Evolutionary conservation across 2,329 filamentous ascomycete species (phyloP), one percentile per base, ranked within the genome.

Genomic region (Chlorencoelia australis): DNA sequence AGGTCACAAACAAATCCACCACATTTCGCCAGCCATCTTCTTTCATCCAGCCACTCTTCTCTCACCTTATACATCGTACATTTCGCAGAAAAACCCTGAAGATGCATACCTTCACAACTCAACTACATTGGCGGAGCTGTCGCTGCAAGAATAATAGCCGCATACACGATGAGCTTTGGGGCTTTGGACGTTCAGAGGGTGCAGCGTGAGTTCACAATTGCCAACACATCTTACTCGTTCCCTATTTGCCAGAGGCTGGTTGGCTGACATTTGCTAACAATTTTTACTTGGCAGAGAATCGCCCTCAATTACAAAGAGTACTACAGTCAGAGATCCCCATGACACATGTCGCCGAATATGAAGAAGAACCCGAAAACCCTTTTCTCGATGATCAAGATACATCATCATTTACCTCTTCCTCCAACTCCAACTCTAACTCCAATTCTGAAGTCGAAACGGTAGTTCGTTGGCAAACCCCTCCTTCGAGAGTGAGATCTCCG

Each of bases 101-200:
- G 41, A 55, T 55, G 51, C 48, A 50, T 45, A 47, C 41, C 35
- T 40, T 37, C 41, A 20, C 40, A 42, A 25, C 30, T 36, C 50
- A 47, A 49, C 51, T 49, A 46, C 46, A 37, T 37, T 40, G 40
- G 41, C 40, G 36, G 33, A 39, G 35, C 30, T 41, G 19, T 20
- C 16, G 14, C 19, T 35, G 19, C 29, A 15, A 15, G 30, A 32
- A 10, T 15, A 21, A 21, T n/a, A 39, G 22, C 22, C 22, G 40
- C 43, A 49, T 39, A 40, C 40, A 52, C 15, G 36, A 55, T 54
- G 50, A 49, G 52, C 47, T 36, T 49, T 35, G 51, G 42, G 41
- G 37, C 39, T 26, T 35, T 54, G 32, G 45, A 49, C 25, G 25
- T 47, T 25, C 41, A 37, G 28, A 39, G 17, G 20, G 50, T 46